Evolutionary conservation across 768 basidiomycete genomes (phyloP).

Genomic region (Mycena albidolilacea): DNA sequence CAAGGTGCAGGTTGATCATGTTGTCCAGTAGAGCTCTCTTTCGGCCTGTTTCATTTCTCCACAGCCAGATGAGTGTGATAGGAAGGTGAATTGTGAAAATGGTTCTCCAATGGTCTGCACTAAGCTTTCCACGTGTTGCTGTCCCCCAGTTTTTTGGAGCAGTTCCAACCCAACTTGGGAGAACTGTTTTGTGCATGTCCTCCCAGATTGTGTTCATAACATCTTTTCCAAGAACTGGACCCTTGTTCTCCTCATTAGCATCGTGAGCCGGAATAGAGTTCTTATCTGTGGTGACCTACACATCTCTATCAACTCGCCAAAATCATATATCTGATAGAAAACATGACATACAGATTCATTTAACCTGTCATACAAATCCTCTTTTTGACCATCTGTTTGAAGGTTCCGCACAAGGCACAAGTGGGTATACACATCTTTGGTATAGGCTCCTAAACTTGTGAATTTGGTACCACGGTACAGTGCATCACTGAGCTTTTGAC

Average conservation of each 20-base stretch:
- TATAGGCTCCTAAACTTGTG: neutral
- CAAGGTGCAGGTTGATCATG: slow-evolving; percentile 48
- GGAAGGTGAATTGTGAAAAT: slow-evolving; percentile 50
- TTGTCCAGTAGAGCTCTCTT: slow-evolving; percentile 44
- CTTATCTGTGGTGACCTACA: neutral
- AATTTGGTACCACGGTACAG: neutral
- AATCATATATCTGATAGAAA: neutral
- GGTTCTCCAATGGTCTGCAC: slow-evolving; percentile 54
- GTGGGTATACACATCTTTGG: neutral
- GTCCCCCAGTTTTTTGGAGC: slow-evolving; percentile 44
- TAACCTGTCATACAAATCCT: neutral
- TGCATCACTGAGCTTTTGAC: neutral
- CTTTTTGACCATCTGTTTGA: neutral
- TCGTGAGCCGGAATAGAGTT: neutral
- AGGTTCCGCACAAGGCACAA: neutral
- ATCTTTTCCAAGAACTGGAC: slow-evolving; percentile 35
- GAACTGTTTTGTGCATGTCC: slow-evolving; percentile 43
- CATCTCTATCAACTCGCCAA: no score
- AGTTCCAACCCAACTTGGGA: slow-evolving; percentile 44
- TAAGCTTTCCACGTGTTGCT: slow-evolving; percentile 47
- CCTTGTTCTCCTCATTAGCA: neutral
- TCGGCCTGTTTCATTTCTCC: slow-evolving; percentile 43
- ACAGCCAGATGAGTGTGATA: slow-evolving; percentile 53
- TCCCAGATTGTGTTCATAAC: slow-evolving; percentile 28
- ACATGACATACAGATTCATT: neutral